phyloP scores from a whole-genome alignment of 2,329 filamentous ascomycete species.

The Rosellinia necatrix region DNA sequence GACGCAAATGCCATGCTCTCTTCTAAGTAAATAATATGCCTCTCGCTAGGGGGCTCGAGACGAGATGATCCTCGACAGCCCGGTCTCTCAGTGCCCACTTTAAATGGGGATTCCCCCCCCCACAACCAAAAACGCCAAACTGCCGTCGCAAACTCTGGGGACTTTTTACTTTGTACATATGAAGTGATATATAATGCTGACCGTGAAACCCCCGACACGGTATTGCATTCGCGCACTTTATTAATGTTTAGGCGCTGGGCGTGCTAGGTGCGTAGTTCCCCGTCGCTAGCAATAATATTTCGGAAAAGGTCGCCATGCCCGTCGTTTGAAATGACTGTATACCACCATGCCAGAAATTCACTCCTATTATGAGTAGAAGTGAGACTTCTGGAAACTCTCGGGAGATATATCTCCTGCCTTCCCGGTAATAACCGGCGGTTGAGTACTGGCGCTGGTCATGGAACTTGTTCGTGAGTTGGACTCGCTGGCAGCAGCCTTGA shows the following conservation, averaged over 20 bases:
- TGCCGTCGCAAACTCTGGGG: constrained; percentile 9
- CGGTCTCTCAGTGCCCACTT: background rate
- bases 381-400: constrained; percentile 62
- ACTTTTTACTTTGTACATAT: constrained; percentile 25
- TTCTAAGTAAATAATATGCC: background rate
- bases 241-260: background rate
- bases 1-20: background rate
- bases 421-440: constrained; percentile 44
- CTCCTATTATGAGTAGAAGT: constrained; percentile 57
- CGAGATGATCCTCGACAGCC: background rate
- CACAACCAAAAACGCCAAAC: constrained; percentile 24
- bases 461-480: constrained; percentile 53
- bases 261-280: background rate
- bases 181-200: constrained; percentile 21
- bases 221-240: background rate
- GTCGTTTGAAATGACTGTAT: background rate
- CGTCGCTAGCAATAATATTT: constrained; percentile 17
- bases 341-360: background rate
- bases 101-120: no score
- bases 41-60: constrained; percentile 14
- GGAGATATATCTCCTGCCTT: constrained; percentile 59
- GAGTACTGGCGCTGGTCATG: constrained; percentile 50
- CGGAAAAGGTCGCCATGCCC: background rate
- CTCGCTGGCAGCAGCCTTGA: constrained; percentile 55
- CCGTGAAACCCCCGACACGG: background rate